phyloP scores from a whole-genome alignment of 805 yeast genomes.

The Saturnispora sekii region DNA sequence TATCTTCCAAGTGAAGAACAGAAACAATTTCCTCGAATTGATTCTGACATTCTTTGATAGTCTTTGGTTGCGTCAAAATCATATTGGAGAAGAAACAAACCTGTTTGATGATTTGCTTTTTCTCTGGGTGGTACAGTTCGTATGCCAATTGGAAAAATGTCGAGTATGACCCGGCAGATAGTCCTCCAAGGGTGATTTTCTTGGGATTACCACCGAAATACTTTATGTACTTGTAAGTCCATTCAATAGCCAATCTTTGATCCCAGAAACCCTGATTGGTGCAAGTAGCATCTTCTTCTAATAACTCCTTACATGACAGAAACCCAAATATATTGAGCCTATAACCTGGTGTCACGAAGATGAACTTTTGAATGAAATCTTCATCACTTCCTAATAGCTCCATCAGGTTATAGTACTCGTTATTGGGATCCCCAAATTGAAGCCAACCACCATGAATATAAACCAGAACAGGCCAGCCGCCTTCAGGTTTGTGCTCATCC shows the following conservation, averaged over 20 bases:
- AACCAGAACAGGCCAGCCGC: conserved; percentile 34
- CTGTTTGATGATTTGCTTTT: conserved; percentile 29
- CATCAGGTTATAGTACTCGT: conserved; percentile 16
- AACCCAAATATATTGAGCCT: conserved; percentile 33
- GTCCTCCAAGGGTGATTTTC: conserved; percentile 34
- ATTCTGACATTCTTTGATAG: conserved; percentile 25
- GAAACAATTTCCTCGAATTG: conserved; percentile 29
- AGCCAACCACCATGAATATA: conserved; percentile 37
- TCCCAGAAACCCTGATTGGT: conserved; percentile 36
- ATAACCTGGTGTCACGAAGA: conserved; percentile 30
- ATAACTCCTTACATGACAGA: conserved; percentile 29
- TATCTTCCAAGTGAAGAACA: conserved; percentile 14
- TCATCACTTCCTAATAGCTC: conserved; percentile 19
- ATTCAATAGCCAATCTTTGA: conserved; percentile 35
- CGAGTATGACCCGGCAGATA: conserved; percentile 38
- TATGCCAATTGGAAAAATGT: conserved; percentile 33
- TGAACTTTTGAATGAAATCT: conserved; percentile 25
- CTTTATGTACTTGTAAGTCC: conserved; percentile 34
- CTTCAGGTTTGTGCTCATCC: conserved; percentile 23
- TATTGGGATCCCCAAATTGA: conserved; percentile 26
- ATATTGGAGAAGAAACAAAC: conserved; percentile 28
- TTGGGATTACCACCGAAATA: conserved; percentile 38
- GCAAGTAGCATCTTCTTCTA: conserved; percentile 23
- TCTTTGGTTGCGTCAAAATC: conserved; percentile 30
- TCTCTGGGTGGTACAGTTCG: conserved; percentile 34